These are phyloP conservation scores for Carex sylvatica DNA, from an alignment of 202 grass and related monocot species.

Conservation along the genomic window DNA sequence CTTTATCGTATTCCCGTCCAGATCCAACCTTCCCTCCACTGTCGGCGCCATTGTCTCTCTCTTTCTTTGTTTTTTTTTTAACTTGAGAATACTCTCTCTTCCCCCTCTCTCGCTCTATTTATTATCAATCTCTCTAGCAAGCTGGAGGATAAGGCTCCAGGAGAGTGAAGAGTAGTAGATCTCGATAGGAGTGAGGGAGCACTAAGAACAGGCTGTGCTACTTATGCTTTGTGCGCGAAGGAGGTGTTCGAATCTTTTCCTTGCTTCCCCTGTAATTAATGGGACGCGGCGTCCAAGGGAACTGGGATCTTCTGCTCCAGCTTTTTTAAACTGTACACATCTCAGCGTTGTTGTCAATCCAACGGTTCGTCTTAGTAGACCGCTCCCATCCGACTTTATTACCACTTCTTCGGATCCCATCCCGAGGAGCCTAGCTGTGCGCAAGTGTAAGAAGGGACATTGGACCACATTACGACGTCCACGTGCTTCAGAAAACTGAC, in stretches of 20 bases:
- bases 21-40: slow-evolving; percentile 53
- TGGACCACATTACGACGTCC: neutral
- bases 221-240: neutral
- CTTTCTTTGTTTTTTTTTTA: slow-evolving; percentile 24
- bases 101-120: slow-evolving; percentile 8
- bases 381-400: neutral
- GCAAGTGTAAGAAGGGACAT: neutral
- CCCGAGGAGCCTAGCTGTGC: neutral
- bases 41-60: slow-evolving; percentile 30
- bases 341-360: neutral
- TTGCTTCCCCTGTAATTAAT: neutral
- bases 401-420: neutral
- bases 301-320: neutral
- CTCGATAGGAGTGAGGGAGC: slow-evolving; percentile 17
- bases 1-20: slow-evolving; percentile 62
- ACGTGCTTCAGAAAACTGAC: slow-evolving; percentile 10
- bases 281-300: neutral
- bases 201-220: neutral
- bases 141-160: neutral
- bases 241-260: neutral
- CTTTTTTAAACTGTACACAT: neutral
- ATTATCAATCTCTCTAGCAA: slow-evolving; percentile 41
- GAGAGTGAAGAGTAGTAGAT: slow-evolving; percentile 31
- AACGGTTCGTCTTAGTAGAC: neutral
- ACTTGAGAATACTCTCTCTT: neutral